Evolutionary conservation across 208 protist genomes (phyloP).

Genomic region (Crithidia brevicula): DNA sequence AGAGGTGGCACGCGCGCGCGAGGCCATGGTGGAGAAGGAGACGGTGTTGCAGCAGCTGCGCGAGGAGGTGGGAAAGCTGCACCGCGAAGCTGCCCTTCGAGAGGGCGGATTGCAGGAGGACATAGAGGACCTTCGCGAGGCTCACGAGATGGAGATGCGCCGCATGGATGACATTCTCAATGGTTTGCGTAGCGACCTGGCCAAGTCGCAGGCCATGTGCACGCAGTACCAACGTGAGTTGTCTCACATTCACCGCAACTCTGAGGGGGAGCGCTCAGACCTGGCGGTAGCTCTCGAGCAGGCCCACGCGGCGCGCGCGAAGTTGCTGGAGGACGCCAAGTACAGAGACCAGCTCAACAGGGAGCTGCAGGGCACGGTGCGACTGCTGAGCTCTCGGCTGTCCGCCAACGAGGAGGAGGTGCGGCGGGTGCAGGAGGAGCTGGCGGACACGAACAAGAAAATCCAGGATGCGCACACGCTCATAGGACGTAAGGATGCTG

Average conservation of each 20-base stretch:
- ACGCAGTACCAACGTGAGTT: slow-evolving; percentile 71
- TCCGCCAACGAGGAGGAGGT: slow-evolving; percentile 76
- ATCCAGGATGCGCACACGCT: slow-evolving; percentile 83
- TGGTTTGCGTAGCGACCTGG: slow-evolving; percentile 72
- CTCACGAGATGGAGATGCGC: slow-evolving; percentile 69
- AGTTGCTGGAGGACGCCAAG: slow-evolving; percentile 69
- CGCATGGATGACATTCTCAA: slow-evolving; percentile 85
- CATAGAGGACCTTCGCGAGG: slow-evolving; percentile 53
- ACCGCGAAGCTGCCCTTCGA: slow-evolving; percentile 55
- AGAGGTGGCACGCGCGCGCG: slow-evolving; percentile 48
- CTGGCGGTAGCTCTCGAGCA: slow-evolving; percentile 66
- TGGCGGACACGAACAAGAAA: slow-evolving; percentile 64
- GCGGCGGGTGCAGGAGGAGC: slow-evolving; percentile 75
- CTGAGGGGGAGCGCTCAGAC: slow-evolving; percentile 50
- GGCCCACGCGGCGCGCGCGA: slow-evolving; percentile 55
- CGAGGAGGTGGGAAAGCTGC: slow-evolving; percentile 61
- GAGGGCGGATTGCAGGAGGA: slow-evolving; percentile 64
- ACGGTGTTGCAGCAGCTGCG: slow-evolving; percentile 54
- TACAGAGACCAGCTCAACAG: slow-evolving; percentile 78
- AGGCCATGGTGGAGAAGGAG: slow-evolving; percentile 51
- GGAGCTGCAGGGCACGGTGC: slow-evolving; percentile 85
- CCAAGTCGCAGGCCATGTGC: slow-evolving; percentile 57
- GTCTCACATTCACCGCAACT: slow-evolving; percentile 48
- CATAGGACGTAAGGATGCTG: slow-evolving; percentile 80
- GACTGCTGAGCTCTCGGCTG: slow-evolving; percentile 76